phyloP scores from a whole-genome alignment of 768 basidiomycete genomes.

The Trametes meyenii region DNA sequence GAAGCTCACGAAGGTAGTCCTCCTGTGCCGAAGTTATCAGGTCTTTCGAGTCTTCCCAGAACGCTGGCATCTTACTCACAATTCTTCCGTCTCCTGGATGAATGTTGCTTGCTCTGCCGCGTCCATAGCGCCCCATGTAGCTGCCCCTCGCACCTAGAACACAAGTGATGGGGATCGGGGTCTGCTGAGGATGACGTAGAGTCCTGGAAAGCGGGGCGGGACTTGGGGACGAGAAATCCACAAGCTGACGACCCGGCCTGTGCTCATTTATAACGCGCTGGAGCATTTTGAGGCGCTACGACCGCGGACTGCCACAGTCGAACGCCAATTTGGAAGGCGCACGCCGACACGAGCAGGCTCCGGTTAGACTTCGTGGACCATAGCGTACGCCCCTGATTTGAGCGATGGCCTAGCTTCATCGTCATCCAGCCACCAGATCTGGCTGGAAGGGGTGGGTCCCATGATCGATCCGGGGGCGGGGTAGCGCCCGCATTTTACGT shows the following conservation, averaged over 20 bases:
- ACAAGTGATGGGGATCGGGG: background rate
- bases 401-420: background rate
- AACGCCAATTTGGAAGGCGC: background rate
- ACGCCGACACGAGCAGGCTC: background rate
- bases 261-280: slow-evolving; percentile 6
- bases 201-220: too few species aligned
- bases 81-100: slow-evolving; percentile 6
- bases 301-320: slow-evolving; percentile 14
- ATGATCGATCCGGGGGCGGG: slow-evolving; percentile 8
- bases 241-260: too few species aligned
- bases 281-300: slow-evolving; percentile 3
- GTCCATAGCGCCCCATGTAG: slow-evolving; percentile 17
- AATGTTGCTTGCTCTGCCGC: background rate
- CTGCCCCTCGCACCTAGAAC: background rate
- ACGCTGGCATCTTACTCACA: background rate
- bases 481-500: slow-evolving; percentile 1
- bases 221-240: too few species aligned
- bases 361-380: slow-evolving; percentile 6
- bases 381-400: background rate
- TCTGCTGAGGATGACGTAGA: background rate
- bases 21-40: background rate
- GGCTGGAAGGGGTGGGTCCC: background rate
- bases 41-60: background rate
- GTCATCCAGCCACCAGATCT: slow-evolving; percentile 6
- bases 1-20: slow-evolving; percentile 16